Conservation (phyloP, 106 monocot genomes). For the Chionographis japonica region DNA sequence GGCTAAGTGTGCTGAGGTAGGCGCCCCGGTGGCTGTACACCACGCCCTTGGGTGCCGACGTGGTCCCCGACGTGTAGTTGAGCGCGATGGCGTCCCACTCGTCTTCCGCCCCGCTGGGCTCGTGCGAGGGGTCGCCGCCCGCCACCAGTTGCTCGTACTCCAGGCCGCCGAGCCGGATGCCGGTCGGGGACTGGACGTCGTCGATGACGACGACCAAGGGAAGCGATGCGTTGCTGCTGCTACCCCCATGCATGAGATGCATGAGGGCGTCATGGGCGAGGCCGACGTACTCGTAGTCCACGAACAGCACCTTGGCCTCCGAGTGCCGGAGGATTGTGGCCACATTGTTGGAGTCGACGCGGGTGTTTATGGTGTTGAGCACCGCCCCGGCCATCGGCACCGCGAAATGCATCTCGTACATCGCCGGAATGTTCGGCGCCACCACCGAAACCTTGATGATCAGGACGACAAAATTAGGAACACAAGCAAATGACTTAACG, state of each 20-base stretch:
- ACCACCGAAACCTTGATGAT: slow-evolving; percentile 79
- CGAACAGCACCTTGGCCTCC: slow-evolving; percentile 55
- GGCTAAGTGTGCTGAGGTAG: slow-evolving; percentile 65
- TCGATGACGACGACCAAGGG: slow-evolving; percentile 46
- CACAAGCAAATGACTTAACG: no score
- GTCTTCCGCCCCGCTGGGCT: slow-evolving; percentile 20
- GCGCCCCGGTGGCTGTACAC: slow-evolving; percentile 90
- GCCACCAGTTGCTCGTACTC: slow-evolving; percentile 67
- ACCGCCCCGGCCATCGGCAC: slow-evolving; percentile 89
- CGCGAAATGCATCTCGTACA: slow-evolving; percentile 79
- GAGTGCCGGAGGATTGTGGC: slow-evolving; percentile 57
- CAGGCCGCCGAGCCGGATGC: slow-evolving; percentile 13
- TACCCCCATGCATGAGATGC: neutral
- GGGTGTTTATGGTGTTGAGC: slow-evolving; percentile 71
- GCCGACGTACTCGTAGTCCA: slow-evolving; percentile 46
- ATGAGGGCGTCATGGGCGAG: slow-evolving; percentile 34
- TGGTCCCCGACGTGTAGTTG: slow-evolving; percentile 91
- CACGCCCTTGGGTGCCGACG: slow-evolving; percentile 79
- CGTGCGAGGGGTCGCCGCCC: slow-evolving; percentile 25
- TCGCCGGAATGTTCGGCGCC: slow-evolving; percentile 63
- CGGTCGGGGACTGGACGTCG: slow-evolving; percentile 26
- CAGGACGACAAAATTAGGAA: no score
- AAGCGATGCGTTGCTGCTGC: no score
- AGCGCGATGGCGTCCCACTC: slow-evolving; percentile 81
- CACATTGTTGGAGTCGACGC: slow-evolving; percentile 42